These are phyloP conservation scores for Acorus calamus DNA, from an alignment of 106 monocot genomes.

Conservation along the genomic window DNA sequence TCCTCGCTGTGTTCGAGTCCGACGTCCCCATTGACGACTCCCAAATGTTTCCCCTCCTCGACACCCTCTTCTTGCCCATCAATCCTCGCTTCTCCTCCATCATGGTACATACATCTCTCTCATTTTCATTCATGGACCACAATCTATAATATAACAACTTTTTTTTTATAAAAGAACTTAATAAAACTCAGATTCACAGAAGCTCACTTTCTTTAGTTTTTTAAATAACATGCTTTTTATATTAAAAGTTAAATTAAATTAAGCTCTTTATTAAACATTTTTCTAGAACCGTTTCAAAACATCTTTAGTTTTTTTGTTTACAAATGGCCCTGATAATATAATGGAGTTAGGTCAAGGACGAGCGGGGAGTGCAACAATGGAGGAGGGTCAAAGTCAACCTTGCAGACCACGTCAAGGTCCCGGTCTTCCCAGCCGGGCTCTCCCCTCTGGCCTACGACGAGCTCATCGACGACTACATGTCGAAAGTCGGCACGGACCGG, in stretches of 20 bases:
- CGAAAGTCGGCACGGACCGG: background rate
- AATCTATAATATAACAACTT: too few species aligned
- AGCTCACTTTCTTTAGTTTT: background rate
- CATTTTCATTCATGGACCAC: too few species aligned
- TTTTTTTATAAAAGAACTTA: too few species aligned
- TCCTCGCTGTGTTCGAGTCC: background rate
- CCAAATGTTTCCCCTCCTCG: background rate
- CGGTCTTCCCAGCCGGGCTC: background rate
- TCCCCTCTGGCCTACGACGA: background rate
- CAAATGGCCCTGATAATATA: too few species aligned
- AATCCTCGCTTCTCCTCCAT: conserved; percentile 3
- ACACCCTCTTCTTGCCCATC: background rate
- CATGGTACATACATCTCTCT: background rate
- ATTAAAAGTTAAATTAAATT: too few species aligned
- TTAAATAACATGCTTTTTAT: too few species aligned
- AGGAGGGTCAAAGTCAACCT: background rate
- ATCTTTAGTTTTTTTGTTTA: too few species aligned
- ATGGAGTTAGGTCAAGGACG: background rate
- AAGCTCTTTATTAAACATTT: too few species aligned
- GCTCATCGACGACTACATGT: background rate
- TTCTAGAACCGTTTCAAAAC: too few species aligned
- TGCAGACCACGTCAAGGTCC: background rate
- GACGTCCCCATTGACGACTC: conserved; percentile 1
- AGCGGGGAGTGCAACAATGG: background rate
- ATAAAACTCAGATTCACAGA: background rate